Evolutionary conservation across 495 filamentous ascomycete genomes (phyloP).

Genomic region (Hypoxylon lenormandii): DNA sequence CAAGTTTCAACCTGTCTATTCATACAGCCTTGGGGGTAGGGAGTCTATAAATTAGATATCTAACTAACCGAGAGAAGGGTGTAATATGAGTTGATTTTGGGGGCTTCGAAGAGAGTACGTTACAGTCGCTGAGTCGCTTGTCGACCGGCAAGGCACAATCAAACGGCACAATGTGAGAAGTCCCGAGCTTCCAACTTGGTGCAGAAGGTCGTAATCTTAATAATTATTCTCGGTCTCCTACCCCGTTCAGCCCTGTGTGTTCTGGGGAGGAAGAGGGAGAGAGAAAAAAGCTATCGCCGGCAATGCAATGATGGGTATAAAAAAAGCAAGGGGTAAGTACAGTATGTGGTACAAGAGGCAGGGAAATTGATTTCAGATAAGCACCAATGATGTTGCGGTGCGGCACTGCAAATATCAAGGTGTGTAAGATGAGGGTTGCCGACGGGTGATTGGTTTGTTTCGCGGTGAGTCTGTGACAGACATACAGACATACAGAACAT

Average conservation of each 20-base stretch:
- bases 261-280: slow-evolving; percentile 11
- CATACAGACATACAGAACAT: slow-evolving; percentile 16
- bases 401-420: slow-evolving; percentile 38
- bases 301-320: slow-evolving; percentile 29
- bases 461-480: slow-evolving; percentile 38
- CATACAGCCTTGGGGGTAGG: slow-evolving; percentile 26
- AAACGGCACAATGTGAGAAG: slow-evolving; percentile 13
- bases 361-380: slow-evolving; percentile 33
- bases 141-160: slow-evolving; percentile 21
- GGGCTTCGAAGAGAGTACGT: slow-evolving; percentile 29
- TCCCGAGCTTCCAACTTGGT: slow-evolving; percentile 38
- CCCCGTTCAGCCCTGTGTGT: slow-evolving; percentile 25
- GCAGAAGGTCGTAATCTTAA: slow-evolving; percentile 22
- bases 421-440: slow-evolving; percentile 38
- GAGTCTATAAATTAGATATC: slow-evolving; percentile 36
- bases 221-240: slow-evolving; percentile 37
- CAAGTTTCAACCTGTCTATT: slow-evolving; percentile 33
- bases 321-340: slow-evolving; percentile 43
- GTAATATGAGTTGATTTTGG: slow-evolving; percentile 22
- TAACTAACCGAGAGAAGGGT: slow-evolving; percentile 21
- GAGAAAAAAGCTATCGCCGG: slow-evolving; percentile 16
- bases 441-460: slow-evolving; percentile 36
- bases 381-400: slow-evolving; percentile 43
- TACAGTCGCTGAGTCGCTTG: slow-evolving; percentile 29
- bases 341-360: slow-evolving; percentile 42